These are phyloP conservation scores for Pseudocercospora fuligena DNA, from an alignment of 2,329 filamentous ascomycete species.

Conservation along the genomic window DNA sequence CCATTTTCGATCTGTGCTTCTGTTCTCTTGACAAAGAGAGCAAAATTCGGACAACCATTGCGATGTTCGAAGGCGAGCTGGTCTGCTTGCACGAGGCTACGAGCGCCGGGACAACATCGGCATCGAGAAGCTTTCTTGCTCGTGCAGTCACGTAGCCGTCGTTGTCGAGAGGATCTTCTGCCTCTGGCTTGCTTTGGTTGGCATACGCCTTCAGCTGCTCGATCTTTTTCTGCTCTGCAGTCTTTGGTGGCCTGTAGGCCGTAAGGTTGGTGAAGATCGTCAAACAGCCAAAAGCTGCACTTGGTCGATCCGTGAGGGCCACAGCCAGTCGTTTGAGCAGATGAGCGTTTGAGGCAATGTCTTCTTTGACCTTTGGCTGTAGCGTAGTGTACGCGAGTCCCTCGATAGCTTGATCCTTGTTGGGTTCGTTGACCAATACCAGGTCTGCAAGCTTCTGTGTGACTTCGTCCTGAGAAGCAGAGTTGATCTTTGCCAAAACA, in stretches of 20 bases:
- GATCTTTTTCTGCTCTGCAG: conserved; percentile 92
- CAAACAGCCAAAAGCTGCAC: conserved; percentile 75
- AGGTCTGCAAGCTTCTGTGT: conserved; percentile 37
- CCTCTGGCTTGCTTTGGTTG: conserved; percentile 71
- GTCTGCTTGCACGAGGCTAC: conserved; percentile 57
- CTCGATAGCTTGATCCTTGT: conserved; percentile 73
- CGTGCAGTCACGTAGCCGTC: conserved; percentile 75
- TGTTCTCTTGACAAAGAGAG: conserved; percentile 76
- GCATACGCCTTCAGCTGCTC: conserved; percentile 92
- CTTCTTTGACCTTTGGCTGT: conserved; percentile 82
- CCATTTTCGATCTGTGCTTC: conserved; percentile 75
- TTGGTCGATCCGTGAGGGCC: conserved; percentile 57
- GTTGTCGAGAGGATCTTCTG: conserved; percentile 71
- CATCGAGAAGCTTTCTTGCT: conserved; percentile 78
- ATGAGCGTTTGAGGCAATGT: conserved; percentile 68
- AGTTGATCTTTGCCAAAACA: conserved; percentile 60
- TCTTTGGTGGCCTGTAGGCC: conserved; percentile 73
- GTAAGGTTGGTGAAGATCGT: conserved; percentile 88
- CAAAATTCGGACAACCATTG: conserved; percentile 76
- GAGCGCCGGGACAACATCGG: conserved; percentile 76
- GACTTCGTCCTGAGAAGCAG: conserved; percentile 34
- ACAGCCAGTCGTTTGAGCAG: conserved; percentile 74
- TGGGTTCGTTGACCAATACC: conserved; percentile 41
- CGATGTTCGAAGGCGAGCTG: conserved; percentile 68
- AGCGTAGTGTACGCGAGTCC: conserved; percentile 91